These are phyloP conservation scores for Aspergillus sp. DNA, from an alignment of 2,329 filamentous ascomycete species.

Conservation along the genomic window DNA sequence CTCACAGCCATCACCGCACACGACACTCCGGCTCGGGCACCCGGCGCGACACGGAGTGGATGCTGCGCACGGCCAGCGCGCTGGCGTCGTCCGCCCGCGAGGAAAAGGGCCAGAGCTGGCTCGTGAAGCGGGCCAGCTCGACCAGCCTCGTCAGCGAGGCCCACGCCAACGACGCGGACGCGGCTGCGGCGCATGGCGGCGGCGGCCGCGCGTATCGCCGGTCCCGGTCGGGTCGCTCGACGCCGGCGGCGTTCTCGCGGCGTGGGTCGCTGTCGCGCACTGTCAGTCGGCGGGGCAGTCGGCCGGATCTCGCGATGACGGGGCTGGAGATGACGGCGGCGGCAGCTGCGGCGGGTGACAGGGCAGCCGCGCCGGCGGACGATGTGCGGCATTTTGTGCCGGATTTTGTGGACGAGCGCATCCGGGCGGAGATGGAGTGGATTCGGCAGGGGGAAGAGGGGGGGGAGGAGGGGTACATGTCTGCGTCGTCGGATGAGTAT, in stretches of 20 bases:
- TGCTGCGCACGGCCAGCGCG: slow-evolving; percentile 57
- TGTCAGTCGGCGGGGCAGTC: slow-evolving; percentile 31
- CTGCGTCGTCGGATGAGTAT: slow-evolving; percentile 14
- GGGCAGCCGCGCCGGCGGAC: slow-evolving; percentile 7
- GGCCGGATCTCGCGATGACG: slow-evolving; percentile 17
- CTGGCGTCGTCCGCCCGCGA: slow-evolving; percentile 58
- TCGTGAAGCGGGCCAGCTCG: slow-evolving; percentile 55
- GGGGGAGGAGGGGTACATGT: slow-evolving; percentile 16
- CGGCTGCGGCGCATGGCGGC: slow-evolving; percentile 11
- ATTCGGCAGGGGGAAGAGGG: slow-evolving; percentile 25
- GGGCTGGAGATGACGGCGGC: slow-evolving; percentile 16
- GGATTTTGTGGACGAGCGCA: slow-evolving; percentile 51
- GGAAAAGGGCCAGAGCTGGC: slow-evolving; percentile 63
- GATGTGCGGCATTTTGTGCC: slow-evolving; percentile 31
- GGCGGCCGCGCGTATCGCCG: slow-evolving; percentile 26
- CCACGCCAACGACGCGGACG: slow-evolving; percentile 31
- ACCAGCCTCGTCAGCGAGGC: slow-evolving; percentile 50
- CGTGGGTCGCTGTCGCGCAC: slow-evolving; percentile 26
- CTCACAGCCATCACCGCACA: neutral
- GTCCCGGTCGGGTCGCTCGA: slow-evolving; percentile 36
- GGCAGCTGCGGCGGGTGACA: neutral
- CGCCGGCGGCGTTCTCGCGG: slow-evolving; percentile 31
- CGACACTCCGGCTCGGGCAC: slow-evolving; percentile 3
- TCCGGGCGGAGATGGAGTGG: slow-evolving; percentile 39
- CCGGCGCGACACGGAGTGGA: slow-evolving; percentile 53